These are phyloP conservation scores for Alternaria longipes DNA, from an alignment of 2,329 filamentous ascomycete genomes.

Conservation along the genomic window DNA sequence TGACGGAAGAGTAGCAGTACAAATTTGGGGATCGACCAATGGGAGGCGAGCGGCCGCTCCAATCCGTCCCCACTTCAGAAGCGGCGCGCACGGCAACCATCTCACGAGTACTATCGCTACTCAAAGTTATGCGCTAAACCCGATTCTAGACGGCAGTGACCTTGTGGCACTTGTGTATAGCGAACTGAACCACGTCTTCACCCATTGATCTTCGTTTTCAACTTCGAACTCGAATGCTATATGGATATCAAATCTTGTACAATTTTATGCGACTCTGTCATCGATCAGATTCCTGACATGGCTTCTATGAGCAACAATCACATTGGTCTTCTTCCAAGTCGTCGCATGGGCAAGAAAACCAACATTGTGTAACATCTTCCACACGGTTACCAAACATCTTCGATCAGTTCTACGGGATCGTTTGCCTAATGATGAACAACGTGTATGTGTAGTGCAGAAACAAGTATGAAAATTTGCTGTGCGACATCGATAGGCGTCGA, in stretches of 20 bases:
- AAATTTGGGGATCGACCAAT: too few species aligned
- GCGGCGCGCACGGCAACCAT: too few species aligned
- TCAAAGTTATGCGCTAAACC: background rate
- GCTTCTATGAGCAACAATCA: slow-evolving; percentile 4
- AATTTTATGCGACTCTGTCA: background rate
- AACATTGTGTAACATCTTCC: background rate
- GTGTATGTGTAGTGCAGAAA: background rate
- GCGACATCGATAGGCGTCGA: background rate
- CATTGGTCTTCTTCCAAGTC: slow-evolving; percentile 17
- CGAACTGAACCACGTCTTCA: background rate
- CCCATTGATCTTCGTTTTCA: too few species aligned
- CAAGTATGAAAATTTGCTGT: background rate
- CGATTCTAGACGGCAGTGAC: background rate
- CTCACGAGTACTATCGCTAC: too few species aligned
- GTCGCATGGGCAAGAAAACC: slow-evolving; percentile 14
- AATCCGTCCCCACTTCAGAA: too few species aligned
- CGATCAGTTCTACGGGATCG: background rate
- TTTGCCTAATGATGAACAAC: background rate
- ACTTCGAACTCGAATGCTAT: background rate
- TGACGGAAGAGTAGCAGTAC: too few species aligned
- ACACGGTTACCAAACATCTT: background rate
- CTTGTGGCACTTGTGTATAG: background rate
- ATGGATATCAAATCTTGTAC: background rate
- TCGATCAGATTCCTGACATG: too few species aligned
- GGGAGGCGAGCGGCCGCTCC: too few species aligned